These are phyloP conservation scores for Boletus albobrunnescens DNA, from an alignment of 1,284 basidiomycete species.

Conservation along the genomic window DNA sequence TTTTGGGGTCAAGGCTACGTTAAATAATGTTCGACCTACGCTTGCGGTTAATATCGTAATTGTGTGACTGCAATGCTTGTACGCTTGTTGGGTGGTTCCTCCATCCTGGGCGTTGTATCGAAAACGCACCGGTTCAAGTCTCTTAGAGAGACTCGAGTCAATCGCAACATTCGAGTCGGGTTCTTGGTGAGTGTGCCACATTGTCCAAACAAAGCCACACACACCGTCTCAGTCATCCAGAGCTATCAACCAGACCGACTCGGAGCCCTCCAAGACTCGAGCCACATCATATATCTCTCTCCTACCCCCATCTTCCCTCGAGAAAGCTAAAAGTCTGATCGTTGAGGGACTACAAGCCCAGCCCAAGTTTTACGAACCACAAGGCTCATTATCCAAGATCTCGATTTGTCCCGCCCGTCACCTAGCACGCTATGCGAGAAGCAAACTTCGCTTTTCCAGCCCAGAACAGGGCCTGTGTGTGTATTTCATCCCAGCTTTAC, in stretches of 20 bases:
- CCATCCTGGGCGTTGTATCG: not conserved
- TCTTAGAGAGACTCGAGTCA: not conserved
- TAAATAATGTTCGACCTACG: not conserved
- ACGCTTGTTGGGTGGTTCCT: not conserved
- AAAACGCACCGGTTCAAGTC: conserved; percentile 10
- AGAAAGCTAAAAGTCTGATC: not conserved
- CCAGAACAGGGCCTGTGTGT: conserved; percentile 93
- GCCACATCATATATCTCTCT: conserved; percentile 11
- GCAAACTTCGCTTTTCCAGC: conserved; percentile 94
- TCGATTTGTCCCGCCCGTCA: conserved; percentile 15
- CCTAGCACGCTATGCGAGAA: conserved; percentile 73
- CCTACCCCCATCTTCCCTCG: conserved; percentile 3
- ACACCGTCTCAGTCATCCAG: conserved; percentile 31
- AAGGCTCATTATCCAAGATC: conserved; percentile 12
- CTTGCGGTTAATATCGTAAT: not conserved
- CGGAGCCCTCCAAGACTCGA: conserved; percentile 13
- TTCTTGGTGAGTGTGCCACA: conserved; percentile 22
- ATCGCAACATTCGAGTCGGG: too few species aligned
- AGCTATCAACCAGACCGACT: conserved; percentile 28
- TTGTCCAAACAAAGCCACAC: conserved; percentile 29
- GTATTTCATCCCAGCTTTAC: conserved; percentile 92
- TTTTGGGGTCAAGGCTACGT: not conserved
- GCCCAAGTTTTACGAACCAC: not conserved
- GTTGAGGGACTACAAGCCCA: not conserved
- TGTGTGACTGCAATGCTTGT: not conserved